phyloP scores from a whole-genome alignment of 106 monocot species.

The Dioscorea zingiberensis region DNA sequence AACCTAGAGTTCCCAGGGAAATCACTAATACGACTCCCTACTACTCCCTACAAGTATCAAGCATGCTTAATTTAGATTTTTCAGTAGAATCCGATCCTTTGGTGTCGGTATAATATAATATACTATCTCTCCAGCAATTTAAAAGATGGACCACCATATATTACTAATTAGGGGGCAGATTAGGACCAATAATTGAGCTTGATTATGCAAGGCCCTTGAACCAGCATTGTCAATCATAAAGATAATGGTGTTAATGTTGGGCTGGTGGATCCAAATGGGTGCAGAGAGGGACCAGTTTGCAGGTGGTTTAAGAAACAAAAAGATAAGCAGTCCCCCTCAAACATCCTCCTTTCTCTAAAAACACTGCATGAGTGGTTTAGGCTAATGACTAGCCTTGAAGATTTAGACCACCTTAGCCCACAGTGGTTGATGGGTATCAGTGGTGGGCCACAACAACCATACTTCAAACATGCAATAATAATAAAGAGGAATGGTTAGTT shows the following conservation, averaged over 20 bases:
- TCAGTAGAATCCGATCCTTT: too few relatives aligned
- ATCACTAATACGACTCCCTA: too few relatives aligned
- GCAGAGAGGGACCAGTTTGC: background rate
- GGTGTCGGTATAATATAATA: background rate
- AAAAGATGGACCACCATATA: background rate
- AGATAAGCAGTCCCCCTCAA: conserved; percentile 2
- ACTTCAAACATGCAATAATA: background rate
- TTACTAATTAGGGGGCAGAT: background rate
- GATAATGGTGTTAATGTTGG: background rate
- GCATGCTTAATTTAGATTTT: too few relatives aligned
- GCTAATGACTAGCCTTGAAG: too few relatives aligned
- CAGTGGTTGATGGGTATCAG: background rate
- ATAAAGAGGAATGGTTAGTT: background rate
- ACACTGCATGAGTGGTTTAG: background rate
- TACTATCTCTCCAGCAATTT: background rate
- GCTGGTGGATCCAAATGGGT: background rate
- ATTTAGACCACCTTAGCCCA: background rate
- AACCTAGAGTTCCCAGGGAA: too few relatives aligned
- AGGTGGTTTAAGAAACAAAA: conserved; percentile 5
- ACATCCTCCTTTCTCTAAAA: background rate
- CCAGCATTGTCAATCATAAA: background rate
- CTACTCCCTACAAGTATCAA: too few relatives aligned
- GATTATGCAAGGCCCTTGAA: background rate
- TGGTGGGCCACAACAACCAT: background rate
- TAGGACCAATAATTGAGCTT: background rate